Percentiles rank a stretch among this genome's conserved stretches.
Evolutionary conservation across 2,329 filamentous ascomycete species (phyloP).

Genomic region (Cadophora luteo-olivacea): DNA sequence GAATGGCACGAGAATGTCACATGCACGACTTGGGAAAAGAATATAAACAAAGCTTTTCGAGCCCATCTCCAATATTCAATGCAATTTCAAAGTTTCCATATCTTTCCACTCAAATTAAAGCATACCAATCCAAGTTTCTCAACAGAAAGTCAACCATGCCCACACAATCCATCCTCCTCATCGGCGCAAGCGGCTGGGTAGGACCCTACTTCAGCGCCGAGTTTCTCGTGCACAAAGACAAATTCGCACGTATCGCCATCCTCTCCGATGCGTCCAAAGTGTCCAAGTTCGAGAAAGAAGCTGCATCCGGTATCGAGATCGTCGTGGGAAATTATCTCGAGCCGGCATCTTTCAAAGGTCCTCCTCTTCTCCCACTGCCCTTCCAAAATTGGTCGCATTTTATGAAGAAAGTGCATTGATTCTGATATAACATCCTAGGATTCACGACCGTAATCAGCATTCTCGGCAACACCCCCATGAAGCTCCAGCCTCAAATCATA

Average conservation of each 20-base stretch:
- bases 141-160: background rate
- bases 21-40: too few species aligned
- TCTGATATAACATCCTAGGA: background rate
- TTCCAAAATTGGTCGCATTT: too few species aligned
- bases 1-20: too few species aligned
- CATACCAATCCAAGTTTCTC: background rate
- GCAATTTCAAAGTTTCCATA: too few species aligned
- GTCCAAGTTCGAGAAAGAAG: constrained; percentile 14
- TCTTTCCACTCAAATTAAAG: too few species aligned
- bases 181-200: constrained; percentile 5
- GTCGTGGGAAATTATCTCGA: background rate
- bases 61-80: too few species aligned
- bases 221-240: constrained; percentile 13
- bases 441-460: background rate
- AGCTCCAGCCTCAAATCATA: background rate
- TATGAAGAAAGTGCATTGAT: too few species aligned
- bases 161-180: constrained; percentile 29
- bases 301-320: background rate
- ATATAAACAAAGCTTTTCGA: too few species aligned
- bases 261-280: constrained; percentile 16
- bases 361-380: background rate
- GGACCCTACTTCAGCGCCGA: constrained; percentile 1
- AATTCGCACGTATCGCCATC: constrained; percentile 22
- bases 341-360: background rate
- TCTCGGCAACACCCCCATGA: background rate